Evolutionary conservation across 2,329 filamentous ascomycete genomes (phyloP).

Genomic region (Ustulina deusta): DNA sequence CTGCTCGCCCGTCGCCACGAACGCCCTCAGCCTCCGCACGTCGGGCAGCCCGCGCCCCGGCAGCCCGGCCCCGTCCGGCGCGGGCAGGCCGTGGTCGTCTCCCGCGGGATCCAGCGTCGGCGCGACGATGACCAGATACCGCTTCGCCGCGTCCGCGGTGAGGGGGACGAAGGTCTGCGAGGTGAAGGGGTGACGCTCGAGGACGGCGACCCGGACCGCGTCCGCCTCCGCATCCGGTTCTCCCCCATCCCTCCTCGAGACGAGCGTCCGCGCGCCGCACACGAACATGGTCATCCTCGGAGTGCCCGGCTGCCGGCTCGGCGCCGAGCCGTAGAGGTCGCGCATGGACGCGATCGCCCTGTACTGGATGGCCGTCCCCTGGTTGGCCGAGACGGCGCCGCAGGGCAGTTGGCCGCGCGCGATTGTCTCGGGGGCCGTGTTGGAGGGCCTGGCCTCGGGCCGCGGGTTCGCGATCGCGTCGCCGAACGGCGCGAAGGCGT

Average conservation of each 20-base stretch:
- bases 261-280: constrained; percentile 71
- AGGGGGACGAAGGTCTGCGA: constrained; percentile 93
- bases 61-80: constrained; percentile 52
- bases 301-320: constrained; percentile 66
- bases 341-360: constrained; percentile 79
- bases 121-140: constrained; percentile 89
- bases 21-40: constrained; percentile 76
- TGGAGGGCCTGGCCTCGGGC: constrained; percentile 63
- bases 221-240: constrained; percentile 42
- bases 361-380: constrained; percentile 90
- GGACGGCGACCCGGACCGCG: constrained; percentile 75
- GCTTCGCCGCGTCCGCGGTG: constrained; percentile 56
- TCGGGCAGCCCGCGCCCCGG: constrained; percentile 78
- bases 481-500: constrained; percentile 82
- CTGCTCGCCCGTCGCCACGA: constrained; percentile 80
- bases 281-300: constrained; percentile 90
- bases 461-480: constrained; percentile 82
- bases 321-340: constrained; percentile 76
- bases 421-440: constrained; percentile 46
- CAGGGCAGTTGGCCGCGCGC: constrained; percentile 52
- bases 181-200: constrained; percentile 94
- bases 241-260: constrained; percentile 19
- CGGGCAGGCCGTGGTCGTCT: constrained; percentile 55
- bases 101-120: constrained; percentile 72
- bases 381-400: constrained; percentile 76